These are phyloP conservation scores for Penicillium ochrochloron DNA, from an alignment of 495 filamentous ascomycete species.

Conservation along the genomic window DNA sequence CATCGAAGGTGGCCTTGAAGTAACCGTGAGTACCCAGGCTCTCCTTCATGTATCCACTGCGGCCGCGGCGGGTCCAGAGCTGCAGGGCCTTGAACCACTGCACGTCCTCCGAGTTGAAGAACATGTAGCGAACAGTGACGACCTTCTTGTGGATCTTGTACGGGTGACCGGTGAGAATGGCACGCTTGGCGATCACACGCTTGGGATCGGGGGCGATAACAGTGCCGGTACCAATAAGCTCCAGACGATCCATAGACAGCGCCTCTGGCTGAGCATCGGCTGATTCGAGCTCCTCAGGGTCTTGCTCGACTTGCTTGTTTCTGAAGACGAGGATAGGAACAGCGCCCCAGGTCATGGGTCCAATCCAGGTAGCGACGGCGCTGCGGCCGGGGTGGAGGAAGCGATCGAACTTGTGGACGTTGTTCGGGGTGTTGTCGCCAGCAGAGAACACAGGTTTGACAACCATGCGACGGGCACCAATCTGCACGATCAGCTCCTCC, in stretches of 20 bases:
- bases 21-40: conserved; percentile 95
- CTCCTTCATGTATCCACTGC: conserved; percentile 91
- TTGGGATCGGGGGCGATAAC: conserved; percentile 75
- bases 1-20: conserved; percentile 98
- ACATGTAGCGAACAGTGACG: conserved; percentile 98
- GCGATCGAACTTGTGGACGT: conserved; percentile 95
- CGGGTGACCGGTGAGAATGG: conserved; percentile 93
- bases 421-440: conserved; percentile 82
- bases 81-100: conserved; percentile 96
- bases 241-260: conserved; percentile 50
- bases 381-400: conserved; percentile 90
- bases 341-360: conserved; percentile 88
- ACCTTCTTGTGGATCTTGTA: conserved; percentile 98
- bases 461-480: conserved; percentile 80
- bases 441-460: conserved; percentile 91
- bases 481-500: conserved; percentile 85
- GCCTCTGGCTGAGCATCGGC: conserved; percentile 36
- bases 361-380: conserved; percentile 88
- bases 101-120: conserved; percentile 95
- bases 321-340: conserved; percentile 89
- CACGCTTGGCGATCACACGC: conserved; percentile 89
- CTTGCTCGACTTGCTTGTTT: conserved; percentile 44
- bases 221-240: conserved; percentile 84
- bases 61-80: conserved; percentile 88
- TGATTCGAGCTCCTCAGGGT: conserved; percentile 47